Evolutionary conservation across 208 protist genomes (phyloP), one percentile per base, ranked within the genome.

Genomic region (Leptomonas pyrrhocoris): DNA sequence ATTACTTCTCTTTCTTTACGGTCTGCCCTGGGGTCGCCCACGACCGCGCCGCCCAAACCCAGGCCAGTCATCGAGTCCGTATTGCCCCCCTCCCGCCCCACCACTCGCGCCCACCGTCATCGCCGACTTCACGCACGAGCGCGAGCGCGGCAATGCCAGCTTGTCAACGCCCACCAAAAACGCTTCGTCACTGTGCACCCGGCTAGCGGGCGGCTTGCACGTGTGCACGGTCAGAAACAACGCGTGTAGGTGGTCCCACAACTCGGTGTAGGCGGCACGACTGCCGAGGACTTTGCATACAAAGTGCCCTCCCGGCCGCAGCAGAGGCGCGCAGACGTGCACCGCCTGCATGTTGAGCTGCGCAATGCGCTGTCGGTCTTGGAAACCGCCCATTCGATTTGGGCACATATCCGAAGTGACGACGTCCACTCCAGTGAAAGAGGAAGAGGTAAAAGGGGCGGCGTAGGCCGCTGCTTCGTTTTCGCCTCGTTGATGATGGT

Each of bases 351-450:
- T 54, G 56, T 92, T 82, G 15, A 95, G 73, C 45, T 66, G 61
- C 18, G 69, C 70, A 58, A 88, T 85, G 36, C 89, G 86, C 65
- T 95, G 86, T 8, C 90, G 77, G 61, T 95, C 90, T 57, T 79
- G 67, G 2, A 70, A 68, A 30, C 84, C 83, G 7, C 90, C 90
- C 68, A 83, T 78, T 4, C 90, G 83, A 55, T 95, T 95, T 8
- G 87, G 87, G 64, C 90, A 95, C 86, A 95, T 93, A 64, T 95
- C 90, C 13, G 87, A 93, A 31, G 83, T 92, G n/a, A 94, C 68
- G 23, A 94, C 76, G 67, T 92, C 83, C 8, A 94, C 74, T 11
- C 54, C 36, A 30, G 69, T 53, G 7, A 53, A 40, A 54, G 70
- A 27, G 36, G 57, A 23, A 25, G 54, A 61, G 59, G 43, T 28